These are phyloP conservation scores for Pseudophaeomoniella oleicola DNA, from an alignment of 2,329 filamentous ascomycete genomes.

Conservation along the genomic window DNA sequence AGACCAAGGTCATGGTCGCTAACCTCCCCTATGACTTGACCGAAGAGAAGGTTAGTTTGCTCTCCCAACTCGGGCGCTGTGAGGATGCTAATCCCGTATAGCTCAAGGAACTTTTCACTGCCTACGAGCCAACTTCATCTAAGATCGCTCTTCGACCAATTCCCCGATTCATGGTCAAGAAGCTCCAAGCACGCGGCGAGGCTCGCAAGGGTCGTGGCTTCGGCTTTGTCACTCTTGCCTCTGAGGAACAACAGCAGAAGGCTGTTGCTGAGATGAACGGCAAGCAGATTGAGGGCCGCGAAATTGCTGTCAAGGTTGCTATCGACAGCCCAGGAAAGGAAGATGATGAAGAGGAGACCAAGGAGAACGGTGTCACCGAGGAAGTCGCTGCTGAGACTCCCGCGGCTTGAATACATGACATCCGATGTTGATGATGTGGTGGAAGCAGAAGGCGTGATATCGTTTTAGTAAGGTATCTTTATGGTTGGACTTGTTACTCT, in stretches of 20 bases:
- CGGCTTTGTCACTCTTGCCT: constrained; percentile 90
- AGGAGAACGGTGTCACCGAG: constrained; percentile 20
- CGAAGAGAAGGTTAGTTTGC: constrained; percentile 69
- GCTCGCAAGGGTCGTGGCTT: constrained; percentile 98
- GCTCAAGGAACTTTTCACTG: constrained; percentile 95
- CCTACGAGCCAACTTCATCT: constrained; percentile 81
- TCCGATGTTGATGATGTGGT: too few relatives aligned
- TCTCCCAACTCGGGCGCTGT: constrained; percentile 1
- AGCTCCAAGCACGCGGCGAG: constrained; percentile 95
- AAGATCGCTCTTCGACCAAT: constrained; percentile 99
- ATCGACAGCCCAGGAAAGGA: constrained; percentile 99
- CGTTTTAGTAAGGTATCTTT: not conserved
- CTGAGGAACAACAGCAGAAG: constrained; percentile 94
- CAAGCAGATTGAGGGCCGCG: constrained; percentile 95
- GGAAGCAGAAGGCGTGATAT: not conserved
- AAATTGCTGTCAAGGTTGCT: constrained; percentile 99
- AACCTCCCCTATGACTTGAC: constrained; percentile 97
- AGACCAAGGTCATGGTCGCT: constrained; percentile 99
- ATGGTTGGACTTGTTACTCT: not conserved
- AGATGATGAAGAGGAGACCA: constrained; percentile 49
- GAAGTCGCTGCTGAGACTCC: constrained; percentile 11
- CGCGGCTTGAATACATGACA: not conserved
- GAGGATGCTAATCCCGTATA: constrained; percentile 27
- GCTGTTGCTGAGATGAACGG: constrained; percentile 97
- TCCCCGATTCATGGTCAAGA: constrained; percentile 99